These are phyloP conservation scores for Talaromyces islandicus DNA, from an alignment of 2,329 filamentous ascomycete genomes.

Conservation along the genomic window DNA sequence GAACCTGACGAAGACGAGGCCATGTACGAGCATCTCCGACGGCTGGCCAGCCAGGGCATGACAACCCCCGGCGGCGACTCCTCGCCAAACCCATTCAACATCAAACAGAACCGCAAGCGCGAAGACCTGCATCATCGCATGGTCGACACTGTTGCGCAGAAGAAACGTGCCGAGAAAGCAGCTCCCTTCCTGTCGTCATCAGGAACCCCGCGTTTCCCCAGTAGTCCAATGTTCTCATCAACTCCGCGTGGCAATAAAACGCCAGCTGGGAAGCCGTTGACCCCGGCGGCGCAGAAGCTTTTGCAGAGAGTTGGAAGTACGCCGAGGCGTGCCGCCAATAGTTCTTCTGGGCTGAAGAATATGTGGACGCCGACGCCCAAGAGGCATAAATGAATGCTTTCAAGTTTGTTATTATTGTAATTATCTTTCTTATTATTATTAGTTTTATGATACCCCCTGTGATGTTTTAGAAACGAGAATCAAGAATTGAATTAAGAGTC, in stretches of 20 bases:
- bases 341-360: slow-evolving; percentile 22
- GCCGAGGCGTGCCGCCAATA: slow-evolving; percentile 16
- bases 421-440: neutral
- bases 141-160: slow-evolving; percentile 73
- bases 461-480: neutral
- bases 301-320: slow-evolving; percentile 34
- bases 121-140: slow-evolving; percentile 81
- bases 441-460: neutral
- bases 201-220: slow-evolving; percentile 33
- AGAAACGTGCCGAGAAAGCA: slow-evolving; percentile 58
- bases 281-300: slow-evolving; percentile 39
- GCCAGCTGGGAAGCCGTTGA: slow-evolving; percentile 29
- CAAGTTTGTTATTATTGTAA: neutral
- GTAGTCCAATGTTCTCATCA: slow-evolving; percentile 28
- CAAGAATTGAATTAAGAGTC: neutral
- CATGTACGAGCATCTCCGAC: slow-evolving; percentile 20
- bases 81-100: slow-evolving; percentile 71
- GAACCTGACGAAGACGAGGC: slow-evolving; percentile 42
- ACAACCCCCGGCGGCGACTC: slow-evolving; percentile 22
- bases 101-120: slow-evolving; percentile 66
- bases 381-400: neutral
- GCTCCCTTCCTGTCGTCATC: slow-evolving; percentile 43
- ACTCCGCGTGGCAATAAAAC: slow-evolving; percentile 9
- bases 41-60: slow-evolving; percentile 29
- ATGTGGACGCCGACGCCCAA: slow-evolving; percentile 20